These are phyloP conservation scores for Agaricus blazei DNA, from an alignment of 768 basidiomycete genomes.

Conservation along the genomic window DNA sequence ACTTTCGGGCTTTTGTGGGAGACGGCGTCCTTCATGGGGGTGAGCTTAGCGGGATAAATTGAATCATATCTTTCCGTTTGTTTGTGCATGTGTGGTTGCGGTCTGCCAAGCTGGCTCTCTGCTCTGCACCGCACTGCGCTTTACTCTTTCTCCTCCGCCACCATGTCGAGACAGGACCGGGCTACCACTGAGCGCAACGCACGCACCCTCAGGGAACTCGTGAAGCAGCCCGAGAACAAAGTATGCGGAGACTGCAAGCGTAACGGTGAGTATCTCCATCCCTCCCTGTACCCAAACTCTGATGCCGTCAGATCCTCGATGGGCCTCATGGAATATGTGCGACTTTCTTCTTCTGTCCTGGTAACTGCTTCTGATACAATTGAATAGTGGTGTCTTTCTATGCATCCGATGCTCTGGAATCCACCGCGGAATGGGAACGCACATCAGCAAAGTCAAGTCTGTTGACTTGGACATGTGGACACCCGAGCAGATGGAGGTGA, in stretches of 20 bases:
- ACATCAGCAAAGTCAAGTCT: slow-evolving; percentile 95
- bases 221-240: slow-evolving; percentile 90
- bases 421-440: slow-evolving; percentile 96
- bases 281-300: not conserved
- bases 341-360: slow-evolving; percentile 15
- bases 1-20: slow-evolving; percentile 78
- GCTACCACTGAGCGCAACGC: slow-evolving; percentile 79
- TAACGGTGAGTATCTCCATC: slow-evolving; percentile 60
- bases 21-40: slow-evolving; percentile 74
- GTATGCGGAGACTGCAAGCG: slow-evolving; percentile 95
- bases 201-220: slow-evolving; percentile 75
- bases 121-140: no score
- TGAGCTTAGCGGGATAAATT: slow-evolving; percentile 3
- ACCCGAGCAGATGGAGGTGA: slow-evolving; percentile 92
- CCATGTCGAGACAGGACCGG: slow-evolving; percentile 68
- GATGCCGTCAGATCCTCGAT: slow-evolving; percentile 72
- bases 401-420: slow-evolving; percentile 98
- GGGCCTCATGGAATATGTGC: slow-evolving; percentile 97
- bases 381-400: slow-evolving; percentile 77
- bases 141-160: not conserved
- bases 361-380: not conserved
- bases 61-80: slow-evolving; percentile 1
- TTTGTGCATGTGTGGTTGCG: no score
- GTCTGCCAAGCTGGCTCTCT: no score
- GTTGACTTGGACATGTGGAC: slow-evolving; percentile 98